Percentiles rank a stretch among this genome's conserved stretches.
Evolutionary conservation across 352 stramenopile genomes (phyloP).

Genomic region (Globisporangium paddicum): DNA sequence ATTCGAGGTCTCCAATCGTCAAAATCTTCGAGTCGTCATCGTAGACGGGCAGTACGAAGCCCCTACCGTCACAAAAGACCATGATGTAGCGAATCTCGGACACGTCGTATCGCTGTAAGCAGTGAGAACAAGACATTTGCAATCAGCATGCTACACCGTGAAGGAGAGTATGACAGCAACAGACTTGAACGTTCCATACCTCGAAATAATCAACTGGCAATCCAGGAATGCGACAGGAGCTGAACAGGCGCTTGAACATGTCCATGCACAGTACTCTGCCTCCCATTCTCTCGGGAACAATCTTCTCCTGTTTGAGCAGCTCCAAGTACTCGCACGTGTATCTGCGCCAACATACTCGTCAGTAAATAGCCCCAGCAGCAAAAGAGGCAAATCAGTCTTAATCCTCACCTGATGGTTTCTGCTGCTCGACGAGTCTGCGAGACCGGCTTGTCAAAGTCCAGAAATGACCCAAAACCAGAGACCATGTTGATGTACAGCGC

Average conservation of each 20-base stretch:
- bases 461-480: conserved; percentile 93
- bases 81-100: conserved; percentile 34
- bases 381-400: no score
- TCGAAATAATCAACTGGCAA: conserved; percentile 45
- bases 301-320: conserved; percentile 69
- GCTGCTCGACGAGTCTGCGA: conserved; percentile 50
- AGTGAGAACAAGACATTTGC: not conserved
- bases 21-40: conserved; percentile 39
- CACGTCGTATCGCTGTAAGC: conserved; percentile 25
- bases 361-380: no score
- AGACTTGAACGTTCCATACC: conserved; percentile 3
- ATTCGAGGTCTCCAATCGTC: conserved; percentile 60
- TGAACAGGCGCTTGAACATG: conserved; percentile 87
- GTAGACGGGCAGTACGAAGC: conserved; percentile 48
- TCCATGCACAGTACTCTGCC: conserved; percentile 87
- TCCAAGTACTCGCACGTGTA: conserved; percentile 87
- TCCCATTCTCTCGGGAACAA: conserved; percentile 87
- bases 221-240: conserved; percentile 86
- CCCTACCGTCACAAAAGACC: conserved; percentile 47
- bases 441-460: conserved; percentile 76
- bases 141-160: not conserved
- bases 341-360: conserved; percentile 18
- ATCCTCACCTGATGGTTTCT: conserved; percentile 43
- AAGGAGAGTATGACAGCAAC: not conserved
- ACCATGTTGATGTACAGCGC: conserved; percentile 93